Percentiles rank a stretch among this genome's conserved stretches.
phyloP scores from a whole-genome alignment of 495 filamentous ascomycete genomes.

The Margaritispora aquatica region DNA sequence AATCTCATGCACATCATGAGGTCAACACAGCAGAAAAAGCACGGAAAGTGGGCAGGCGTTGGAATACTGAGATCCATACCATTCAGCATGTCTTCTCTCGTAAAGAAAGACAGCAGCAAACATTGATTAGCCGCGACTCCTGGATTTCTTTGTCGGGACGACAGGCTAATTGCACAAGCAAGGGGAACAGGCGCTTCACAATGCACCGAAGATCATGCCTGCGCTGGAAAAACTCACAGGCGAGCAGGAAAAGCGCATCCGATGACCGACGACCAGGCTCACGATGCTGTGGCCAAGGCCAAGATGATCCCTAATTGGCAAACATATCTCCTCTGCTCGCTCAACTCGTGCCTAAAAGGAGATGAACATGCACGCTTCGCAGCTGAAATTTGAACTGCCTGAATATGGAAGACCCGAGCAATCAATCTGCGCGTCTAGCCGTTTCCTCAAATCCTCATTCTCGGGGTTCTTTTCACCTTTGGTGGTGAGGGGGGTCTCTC shows the following conservation, averaged over 20 bases:
- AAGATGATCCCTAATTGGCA: background rate
- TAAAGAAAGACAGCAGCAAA: background rate
- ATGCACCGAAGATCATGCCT: slow-evolving; percentile 14
- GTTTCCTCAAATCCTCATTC: background rate
- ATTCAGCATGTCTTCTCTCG: too few relatives aligned
- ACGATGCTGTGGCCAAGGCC: background rate
- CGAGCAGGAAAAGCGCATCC: background rate
- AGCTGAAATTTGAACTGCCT: background rate
- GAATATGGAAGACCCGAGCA: background rate
- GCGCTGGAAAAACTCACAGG: background rate
- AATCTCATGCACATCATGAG: background rate
- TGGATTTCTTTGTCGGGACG: background rate
- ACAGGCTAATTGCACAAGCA: background rate
- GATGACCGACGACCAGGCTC: slow-evolving; percentile 1
- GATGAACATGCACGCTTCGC: background rate
- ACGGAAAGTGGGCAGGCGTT: background rate
- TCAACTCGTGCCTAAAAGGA: background rate
- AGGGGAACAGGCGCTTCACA: slow-evolving; percentile 7
- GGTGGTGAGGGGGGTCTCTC: too few relatives aligned
- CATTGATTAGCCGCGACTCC: background rate
- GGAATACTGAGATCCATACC: too few relatives aligned
- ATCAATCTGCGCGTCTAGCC: background rate
- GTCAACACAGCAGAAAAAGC: slow-evolving; percentile 1
- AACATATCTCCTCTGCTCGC: background rate
- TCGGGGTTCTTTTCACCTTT: background rate